phyloP scores from a whole-genome alignment of 768 basidiomycete species.

The Ephemerocybe angulata region DNA sequence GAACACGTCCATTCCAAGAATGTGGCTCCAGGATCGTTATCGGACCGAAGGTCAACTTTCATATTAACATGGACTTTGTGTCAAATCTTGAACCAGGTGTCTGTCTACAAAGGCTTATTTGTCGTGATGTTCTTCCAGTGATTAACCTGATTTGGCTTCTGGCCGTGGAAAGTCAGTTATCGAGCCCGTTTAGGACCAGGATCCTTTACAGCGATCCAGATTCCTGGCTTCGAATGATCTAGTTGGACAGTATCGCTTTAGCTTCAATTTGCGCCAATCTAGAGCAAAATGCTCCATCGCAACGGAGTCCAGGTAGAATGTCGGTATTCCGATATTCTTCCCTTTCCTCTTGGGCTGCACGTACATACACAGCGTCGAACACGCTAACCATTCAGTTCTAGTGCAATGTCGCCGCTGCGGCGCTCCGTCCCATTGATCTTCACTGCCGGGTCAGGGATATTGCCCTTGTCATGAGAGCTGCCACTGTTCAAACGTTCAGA shows the following conservation, averaged over 20 bases:
- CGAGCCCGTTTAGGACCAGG: conserved; percentile 3
- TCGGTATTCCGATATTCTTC: conserved; percentile 4
- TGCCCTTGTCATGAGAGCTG: too few species aligned
- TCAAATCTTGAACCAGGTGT: conserved; percentile 5
- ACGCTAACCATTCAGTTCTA: too few species aligned
- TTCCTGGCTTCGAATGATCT: conserved; percentile 10
- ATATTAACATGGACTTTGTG: conserved; percentile 2
- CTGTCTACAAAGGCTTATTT: conserved; percentile 11
- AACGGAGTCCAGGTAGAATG: conserved; percentile 4
- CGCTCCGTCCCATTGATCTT: too few species aligned
- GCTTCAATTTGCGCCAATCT: neutral
- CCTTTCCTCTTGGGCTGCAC: neutral
- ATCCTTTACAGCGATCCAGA: conserved; percentile 4
- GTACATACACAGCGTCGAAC: neutral
- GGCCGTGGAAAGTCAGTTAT: conserved; percentile 8
- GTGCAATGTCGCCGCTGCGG: too few species aligned
- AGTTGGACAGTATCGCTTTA: neutral
- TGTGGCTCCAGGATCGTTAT: conserved; percentile 2
- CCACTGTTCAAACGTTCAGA: too few species aligned
- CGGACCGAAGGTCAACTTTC: conserved; percentile 3
- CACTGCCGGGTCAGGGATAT: too few species aligned
- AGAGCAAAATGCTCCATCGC: neutral
- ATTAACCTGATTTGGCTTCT: conserved; percentile 12
- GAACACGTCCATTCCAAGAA: conserved; percentile 4
- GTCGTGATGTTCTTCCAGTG: conserved; percentile 4